phyloP scores from a whole-genome alignment of 441 rosid species.

The Pelargonium fulgidum region DNA sequence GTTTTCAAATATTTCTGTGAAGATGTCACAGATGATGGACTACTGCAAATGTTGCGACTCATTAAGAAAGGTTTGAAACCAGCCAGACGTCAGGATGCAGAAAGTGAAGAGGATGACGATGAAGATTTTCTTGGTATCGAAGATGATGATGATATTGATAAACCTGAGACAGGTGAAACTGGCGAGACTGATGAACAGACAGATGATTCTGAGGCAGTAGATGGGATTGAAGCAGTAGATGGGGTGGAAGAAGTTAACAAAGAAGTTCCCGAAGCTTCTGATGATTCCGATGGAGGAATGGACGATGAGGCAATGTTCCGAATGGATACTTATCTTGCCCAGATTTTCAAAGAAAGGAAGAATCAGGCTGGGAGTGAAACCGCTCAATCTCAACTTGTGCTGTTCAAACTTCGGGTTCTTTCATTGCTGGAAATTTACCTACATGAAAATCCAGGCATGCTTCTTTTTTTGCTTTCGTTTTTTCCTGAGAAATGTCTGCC shows the following conservation, averaged over 20 bases:
- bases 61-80: constrained; percentile 88
- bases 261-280: constrained; percentile 31
- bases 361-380: constrained; percentile 81
- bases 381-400: constrained; percentile 86
- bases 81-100: constrained; percentile 59
- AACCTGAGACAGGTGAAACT: constrained; percentile 60
- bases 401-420: constrained; percentile 85
- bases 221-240: constrained; percentile 29
- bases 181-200: constrained; percentile 71
- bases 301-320: constrained; percentile 97
- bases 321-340: constrained; percentile 88
- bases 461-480: neutral
- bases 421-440: constrained; percentile 87
- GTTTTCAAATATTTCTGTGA: constrained; percentile 77
- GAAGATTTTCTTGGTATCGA: constrained; percentile 79
- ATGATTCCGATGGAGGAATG: constrained; percentile 83
- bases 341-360: constrained; percentile 79
- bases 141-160: constrained; percentile 73
- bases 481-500: neutral
- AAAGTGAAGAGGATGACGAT: constrained; percentile 52
- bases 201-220: constrained; percentile 66
- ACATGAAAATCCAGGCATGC: constrained; percentile 79
- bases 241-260: constrained; percentile 27
- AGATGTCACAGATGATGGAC: constrained; percentile 65
- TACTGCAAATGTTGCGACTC: constrained; percentile 75